These are phyloP conservation scores for Ophiostoma sp. DNA, from an alignment of 2,329 filamentous ascomycete genomes.

Conservation along the genomic window DNA sequence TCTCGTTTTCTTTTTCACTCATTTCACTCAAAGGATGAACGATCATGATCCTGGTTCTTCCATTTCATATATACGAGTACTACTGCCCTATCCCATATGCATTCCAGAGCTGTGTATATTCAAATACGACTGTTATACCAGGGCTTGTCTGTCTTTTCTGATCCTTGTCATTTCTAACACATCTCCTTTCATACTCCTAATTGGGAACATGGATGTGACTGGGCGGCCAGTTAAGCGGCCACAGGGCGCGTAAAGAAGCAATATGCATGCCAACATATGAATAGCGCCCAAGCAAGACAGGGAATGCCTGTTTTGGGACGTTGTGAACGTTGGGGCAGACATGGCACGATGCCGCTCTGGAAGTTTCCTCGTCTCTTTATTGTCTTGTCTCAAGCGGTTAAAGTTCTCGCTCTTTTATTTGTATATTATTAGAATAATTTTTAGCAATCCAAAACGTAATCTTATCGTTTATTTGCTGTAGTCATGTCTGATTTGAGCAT, in stretches of 20 bases:
- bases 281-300: not conserved
- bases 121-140: too few species aligned
- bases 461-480: too few species aligned
- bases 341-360: conserved; percentile 1
- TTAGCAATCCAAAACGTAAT: too few species aligned
- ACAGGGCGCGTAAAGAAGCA: conserved; percentile 16
- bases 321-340: not conserved
- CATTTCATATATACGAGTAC: too few species aligned
- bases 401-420: not conserved
- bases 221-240: not conserved
- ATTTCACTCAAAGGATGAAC: too few species aligned
- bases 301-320: not conserved
- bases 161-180: not conserved
- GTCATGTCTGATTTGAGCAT: too few species aligned
- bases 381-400: not conserved
- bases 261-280: not conserved
- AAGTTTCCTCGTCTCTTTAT: not conserved
- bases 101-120: too few species aligned
- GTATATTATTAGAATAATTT: too few species aligned
- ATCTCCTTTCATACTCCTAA: not conserved
- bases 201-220: not conserved
- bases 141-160: not conserved
- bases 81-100: too few species aligned
- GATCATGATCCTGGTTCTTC: not conserved
- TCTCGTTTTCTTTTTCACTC: not conserved